phyloP scores from a whole-genome alignment of 2,329 filamentous ascomycete species.

The Phaeomoniella chlamydospora region DNA sequence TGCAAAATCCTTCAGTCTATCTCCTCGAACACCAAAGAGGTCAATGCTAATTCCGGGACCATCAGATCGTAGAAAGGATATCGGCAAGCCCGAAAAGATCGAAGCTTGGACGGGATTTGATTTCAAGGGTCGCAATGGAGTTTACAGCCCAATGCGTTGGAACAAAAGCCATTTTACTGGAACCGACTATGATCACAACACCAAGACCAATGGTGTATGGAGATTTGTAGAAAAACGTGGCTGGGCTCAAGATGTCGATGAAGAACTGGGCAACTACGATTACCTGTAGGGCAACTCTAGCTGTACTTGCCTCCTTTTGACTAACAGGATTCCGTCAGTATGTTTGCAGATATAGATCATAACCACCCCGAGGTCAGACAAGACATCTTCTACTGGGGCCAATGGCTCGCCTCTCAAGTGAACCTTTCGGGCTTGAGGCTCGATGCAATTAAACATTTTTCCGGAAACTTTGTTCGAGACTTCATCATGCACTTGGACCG shows the following conservation, averaged over 20 bases:
- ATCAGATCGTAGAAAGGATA: constrained; percentile 38
- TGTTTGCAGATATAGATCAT: constrained; percentile 60
- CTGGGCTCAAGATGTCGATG: constrained; percentile 48
- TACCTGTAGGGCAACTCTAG: constrained; percentile 15
- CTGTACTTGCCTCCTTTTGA: background rate
- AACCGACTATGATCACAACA: constrained; percentile 48
- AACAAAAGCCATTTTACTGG: constrained; percentile 54
- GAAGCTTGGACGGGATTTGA: constrained; percentile 55
- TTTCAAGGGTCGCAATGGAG: constrained; percentile 45
- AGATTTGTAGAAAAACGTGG: constrained; percentile 47
- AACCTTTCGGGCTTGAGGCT: constrained; percentile 52
- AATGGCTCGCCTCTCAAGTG: constrained; percentile 49
- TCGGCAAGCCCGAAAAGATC: constrained; percentile 44
- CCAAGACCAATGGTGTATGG: constrained; percentile 47
- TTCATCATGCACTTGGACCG: constrained; percentile 46
- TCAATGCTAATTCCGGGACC: too few species aligned
- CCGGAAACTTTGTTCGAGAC: constrained; percentile 48
- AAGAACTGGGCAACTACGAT: constrained; percentile 51
- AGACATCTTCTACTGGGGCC: constrained; percentile 53
- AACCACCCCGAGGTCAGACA: constrained; percentile 45
- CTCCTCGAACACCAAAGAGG: too few species aligned
- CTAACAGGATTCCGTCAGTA: constrained; percentile 35
- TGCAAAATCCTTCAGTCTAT: constrained; percentile 2
- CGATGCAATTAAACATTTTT: constrained; percentile 62
- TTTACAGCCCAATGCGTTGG: constrained; percentile 49